phyloP scores from a whole-genome alignment of 345 rosid species.

The Clausena lansium region DNA sequence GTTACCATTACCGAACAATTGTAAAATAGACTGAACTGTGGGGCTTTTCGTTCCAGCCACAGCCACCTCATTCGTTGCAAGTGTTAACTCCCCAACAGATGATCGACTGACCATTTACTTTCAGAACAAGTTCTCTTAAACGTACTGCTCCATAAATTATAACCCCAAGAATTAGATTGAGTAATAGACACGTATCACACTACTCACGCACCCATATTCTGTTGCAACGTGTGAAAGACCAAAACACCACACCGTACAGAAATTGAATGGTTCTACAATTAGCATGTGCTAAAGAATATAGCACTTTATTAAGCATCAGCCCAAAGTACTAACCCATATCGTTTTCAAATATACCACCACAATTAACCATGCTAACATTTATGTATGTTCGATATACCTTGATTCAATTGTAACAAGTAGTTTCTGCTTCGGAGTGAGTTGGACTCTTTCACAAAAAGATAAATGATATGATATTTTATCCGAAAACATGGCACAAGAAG shows the following conservation, averaged over 20 bases:
- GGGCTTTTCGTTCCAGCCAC: background rate
- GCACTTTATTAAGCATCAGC: background rate
- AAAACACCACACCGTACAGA: too few species aligned
- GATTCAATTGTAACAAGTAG: background rate
- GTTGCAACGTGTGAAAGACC: constrained; percentile 7
- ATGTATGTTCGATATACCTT: background rate
- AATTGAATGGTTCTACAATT: too few species aligned
- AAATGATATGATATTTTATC: background rate
- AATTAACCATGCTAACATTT: background rate
- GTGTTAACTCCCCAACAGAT: background rate
- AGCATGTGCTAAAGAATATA: constrained; percentile 19
- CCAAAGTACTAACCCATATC: background rate
- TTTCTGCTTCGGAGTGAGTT: background rate
- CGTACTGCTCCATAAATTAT: too few species aligned
- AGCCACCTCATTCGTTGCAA: background rate
- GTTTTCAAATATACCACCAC: background rate
- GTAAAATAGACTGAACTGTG: too few species aligned
- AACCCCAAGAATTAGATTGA: background rate
- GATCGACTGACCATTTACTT: background rate
- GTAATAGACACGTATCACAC: background rate
- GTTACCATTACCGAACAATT: too few species aligned
- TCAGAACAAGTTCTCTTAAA: background rate
- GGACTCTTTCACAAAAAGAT: background rate
- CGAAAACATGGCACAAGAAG: background rate
- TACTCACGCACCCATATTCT: constrained; percentile 12